Evolutionary conservation across 371 early-diverging fungal species (phyloP), one percentile per base, ranked within the genome.

Genomic region (Mortierella sp.): DNA sequence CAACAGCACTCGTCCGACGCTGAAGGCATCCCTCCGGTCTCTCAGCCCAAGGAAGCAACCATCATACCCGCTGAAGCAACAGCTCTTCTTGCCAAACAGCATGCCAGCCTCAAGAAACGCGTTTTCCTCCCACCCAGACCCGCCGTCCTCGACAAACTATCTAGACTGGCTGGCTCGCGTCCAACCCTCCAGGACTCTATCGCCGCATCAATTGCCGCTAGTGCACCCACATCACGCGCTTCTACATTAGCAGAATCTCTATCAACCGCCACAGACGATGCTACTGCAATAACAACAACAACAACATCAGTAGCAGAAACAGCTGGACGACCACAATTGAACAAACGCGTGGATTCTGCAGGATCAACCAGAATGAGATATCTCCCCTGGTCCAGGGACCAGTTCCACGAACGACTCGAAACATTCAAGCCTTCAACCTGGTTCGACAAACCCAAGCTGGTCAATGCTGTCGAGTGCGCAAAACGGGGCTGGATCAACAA

Each of bases 401-500:
- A 86, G 35, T 88, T 87, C 56, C 83, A 88, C 32, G 79, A 82
- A 38, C 82, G 89, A 51, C 84, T 89, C 41, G 75, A 87, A 75
- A 84, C 88, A 24, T 89, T 87, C 72, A 80, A 78, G 70, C 87
- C 88, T 8, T 83, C 85, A 10, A 89, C 87, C 1, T 89, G 89
- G 89, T 87, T 87, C 55, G 84, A 75, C 68, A 89, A 89, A 70
- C 89, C 89, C 11, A 81, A 88, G 51, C 41, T 77, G 21, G 82
- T 89, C 43, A 87, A 82, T 68, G 82, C 89, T 14, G 74, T 88
- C 38, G 89, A 88, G 72, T 88, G 88, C 56, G 85, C 89, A 24
- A 81, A 82, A 60, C 77, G 82, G 35, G 89, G 89, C 3, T 89
- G 89, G 89, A 80, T 80, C 51, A 89, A 89, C 73, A 79, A 70